phyloP scores from a whole-genome alignment of 1,284 basidiomycete genomes.

The Kalmanozyma brasiliensis region DNA sequence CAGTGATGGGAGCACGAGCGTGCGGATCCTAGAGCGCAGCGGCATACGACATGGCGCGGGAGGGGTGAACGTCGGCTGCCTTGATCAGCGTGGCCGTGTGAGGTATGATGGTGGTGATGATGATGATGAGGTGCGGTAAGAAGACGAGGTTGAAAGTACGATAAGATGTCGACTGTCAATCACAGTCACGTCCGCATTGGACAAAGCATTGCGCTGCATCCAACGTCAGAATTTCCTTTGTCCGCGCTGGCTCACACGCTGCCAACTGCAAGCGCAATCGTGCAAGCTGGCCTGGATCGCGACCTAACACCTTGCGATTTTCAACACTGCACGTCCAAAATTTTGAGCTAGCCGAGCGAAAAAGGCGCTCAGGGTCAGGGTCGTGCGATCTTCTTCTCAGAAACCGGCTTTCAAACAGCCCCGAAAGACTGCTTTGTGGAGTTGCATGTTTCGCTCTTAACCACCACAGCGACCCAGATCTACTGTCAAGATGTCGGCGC shows the following conservation, averaged over 20 bases:
- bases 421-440: too few species aligned
- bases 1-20: background rate
- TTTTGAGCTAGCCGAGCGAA: slow-evolving; percentile 28
- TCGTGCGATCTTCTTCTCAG: slow-evolving; percentile 19
- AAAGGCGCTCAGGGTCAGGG: slow-evolving; percentile 11
- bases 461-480: background rate
- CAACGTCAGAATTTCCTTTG: too few species aligned
- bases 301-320: background rate
- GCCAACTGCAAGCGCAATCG: too few species aligned
- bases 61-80: too few species aligned
- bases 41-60: slow-evolving; percentile 8
- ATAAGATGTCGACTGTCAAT: background rate
- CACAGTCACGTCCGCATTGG: background rate
- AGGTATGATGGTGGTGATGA: slow-evolving; percentile 1
- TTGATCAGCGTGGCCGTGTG: background rate
- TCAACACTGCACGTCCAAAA: too few species aligned
- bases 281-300: too few species aligned
- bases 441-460: background rate
- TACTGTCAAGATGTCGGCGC: slow-evolving; percentile 9
- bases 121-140: background rate
- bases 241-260: too few species aligned
- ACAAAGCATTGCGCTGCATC: too few species aligned
- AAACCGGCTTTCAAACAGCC: background rate
- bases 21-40: slow-evolving; percentile 1
- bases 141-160: background rate